These are phyloP conservation scores for Dothideomycetidae sp. DNA, from an alignment of 2,329 filamentous ascomycete genomes.

Conservation along the genomic window DNA sequence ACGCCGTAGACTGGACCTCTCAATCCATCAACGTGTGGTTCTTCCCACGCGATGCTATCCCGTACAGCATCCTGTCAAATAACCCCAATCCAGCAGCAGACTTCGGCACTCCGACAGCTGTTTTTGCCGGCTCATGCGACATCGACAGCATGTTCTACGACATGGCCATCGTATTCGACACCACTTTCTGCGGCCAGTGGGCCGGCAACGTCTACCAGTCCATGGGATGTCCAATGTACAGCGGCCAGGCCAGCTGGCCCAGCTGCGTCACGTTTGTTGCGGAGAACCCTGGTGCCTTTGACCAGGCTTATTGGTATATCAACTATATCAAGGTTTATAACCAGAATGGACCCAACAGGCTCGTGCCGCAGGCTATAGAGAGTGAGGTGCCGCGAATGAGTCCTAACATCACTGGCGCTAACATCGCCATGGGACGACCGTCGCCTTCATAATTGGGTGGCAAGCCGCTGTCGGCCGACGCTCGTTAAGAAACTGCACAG, in stretches of 20 bases:
- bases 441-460: no score
- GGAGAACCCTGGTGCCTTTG: conserved; percentile 14
- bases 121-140: conserved; percentile 31
- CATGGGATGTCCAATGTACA: conserved; percentile 11
- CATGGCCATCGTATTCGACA: conserved; percentile 50
- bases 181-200: conserved; percentile 25
- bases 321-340: conserved; percentile 16
- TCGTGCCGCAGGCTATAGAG: conserved; percentile 1
- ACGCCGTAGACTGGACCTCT: conserved; percentile 50
- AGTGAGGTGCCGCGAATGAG: neutral
- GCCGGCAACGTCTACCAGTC: conserved; percentile 12
- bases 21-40: conserved; percentile 64
- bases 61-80: conserved; percentile 40
- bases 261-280: conserved; percentile 14
- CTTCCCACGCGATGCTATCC: conserved; percentile 54
- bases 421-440: neutral
- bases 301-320: conserved; percentile 15
- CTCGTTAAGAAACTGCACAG: no score
- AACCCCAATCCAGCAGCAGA: conserved; percentile 38
- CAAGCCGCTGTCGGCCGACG: no score
- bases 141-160: conserved; percentile 23
- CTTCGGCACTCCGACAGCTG: conserved; percentile 46
- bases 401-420: neutral
- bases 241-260: conserved; percentile 1
- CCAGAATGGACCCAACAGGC: no score